Evolutionary conservation across 208 protist genomes (phyloP).

Genomic region (Leishmania major): DNA sequence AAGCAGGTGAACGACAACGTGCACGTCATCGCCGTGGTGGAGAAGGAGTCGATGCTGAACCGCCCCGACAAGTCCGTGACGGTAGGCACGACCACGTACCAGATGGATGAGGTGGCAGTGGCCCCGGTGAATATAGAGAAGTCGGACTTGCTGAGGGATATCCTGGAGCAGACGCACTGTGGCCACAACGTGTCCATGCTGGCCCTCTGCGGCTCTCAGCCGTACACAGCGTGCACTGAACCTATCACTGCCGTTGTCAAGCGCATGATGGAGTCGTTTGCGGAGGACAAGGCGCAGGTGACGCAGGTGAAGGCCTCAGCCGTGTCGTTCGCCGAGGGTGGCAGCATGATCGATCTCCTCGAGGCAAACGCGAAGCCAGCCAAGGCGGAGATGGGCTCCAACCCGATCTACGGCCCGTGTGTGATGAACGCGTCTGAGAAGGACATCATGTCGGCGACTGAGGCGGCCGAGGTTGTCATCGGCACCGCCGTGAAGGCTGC

Average conservation of each 20-base stretch:
- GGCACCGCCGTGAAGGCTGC: slow-evolving; percentile 27
- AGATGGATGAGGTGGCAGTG: slow-evolving; percentile 46
- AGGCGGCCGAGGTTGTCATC: slow-evolving; percentile 36
- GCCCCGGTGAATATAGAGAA: slow-evolving; percentile 23
- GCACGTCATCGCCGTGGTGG: slow-evolving; percentile 38
- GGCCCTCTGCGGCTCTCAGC: slow-evolving; percentile 28
- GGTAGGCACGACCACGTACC: slow-evolving; percentile 21
- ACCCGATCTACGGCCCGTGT: slow-evolving; percentile 59
- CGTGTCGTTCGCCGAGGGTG: slow-evolving; percentile 26
- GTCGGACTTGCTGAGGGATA: slow-evolving; percentile 49
- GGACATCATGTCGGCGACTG: slow-evolving; percentile 26
- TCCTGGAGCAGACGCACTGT: slow-evolving; percentile 43
- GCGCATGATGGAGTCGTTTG: slow-evolving; percentile 36
- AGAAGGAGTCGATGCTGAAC: slow-evolving; percentile 27
- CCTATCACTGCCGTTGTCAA: slow-evolving; percentile 24
- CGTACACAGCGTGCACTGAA: slow-evolving; percentile 10
- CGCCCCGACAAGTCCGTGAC: slow-evolving; percentile 27
- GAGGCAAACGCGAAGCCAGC: slow-evolving; percentile 11
- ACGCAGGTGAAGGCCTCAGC: slow-evolving; percentile 34
- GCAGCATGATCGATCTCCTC: slow-evolving; percentile 42
- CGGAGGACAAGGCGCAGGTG: slow-evolving; percentile 29
- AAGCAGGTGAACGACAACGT: slow-evolving; percentile 48
- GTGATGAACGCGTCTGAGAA: slow-evolving; percentile 53
- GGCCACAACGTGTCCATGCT: slow-evolving; percentile 55
- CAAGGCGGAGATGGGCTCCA: slow-evolving; percentile 47